Evolutionary conservation across 176 grass and related monocot genomes (phyloP).

Genomic region (Leersia perrieri): DNA sequence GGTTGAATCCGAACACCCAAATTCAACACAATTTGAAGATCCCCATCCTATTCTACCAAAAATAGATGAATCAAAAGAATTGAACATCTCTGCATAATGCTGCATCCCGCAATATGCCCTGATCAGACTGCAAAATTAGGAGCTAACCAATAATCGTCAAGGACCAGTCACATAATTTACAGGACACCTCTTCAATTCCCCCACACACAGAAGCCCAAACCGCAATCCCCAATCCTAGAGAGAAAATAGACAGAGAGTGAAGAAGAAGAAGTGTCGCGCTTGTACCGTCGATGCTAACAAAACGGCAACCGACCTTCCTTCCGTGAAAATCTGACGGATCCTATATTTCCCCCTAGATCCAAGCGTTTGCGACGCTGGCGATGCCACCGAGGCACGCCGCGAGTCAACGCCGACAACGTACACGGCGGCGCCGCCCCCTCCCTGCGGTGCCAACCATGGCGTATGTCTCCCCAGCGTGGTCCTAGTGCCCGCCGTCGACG

Average conservation of each 20-base stretch:
- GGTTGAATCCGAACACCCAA: background rate
- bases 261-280: background rate
- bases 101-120: background rate
- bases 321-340: too few species aligned
- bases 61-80: background rate
- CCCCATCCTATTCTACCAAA: background rate
- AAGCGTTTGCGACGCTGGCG: too few species aligned
- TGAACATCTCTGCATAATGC: background rate
- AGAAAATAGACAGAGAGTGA: background rate
- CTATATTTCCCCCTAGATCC: too few species aligned
- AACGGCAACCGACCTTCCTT: too few species aligned
- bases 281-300: too few species aligned
- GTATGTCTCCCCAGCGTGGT: too few species aligned
- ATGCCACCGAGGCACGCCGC: too few species aligned
- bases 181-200: background rate
- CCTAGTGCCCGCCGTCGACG: too few species aligned
- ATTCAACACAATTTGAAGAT: background rate
- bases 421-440: too few species aligned
- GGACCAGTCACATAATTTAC: background rate
- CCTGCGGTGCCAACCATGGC: too few species aligned
- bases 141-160: background rate
- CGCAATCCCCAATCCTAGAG: background rate
- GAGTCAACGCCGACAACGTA: too few species aligned
- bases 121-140: constrained; percentile 18
- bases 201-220: background rate